Percentiles rank a stretch among this genome's conserved stretches.
Conservation (phyloP, 192 early-diverging fungal genomes). For the Lunasporangiospora selenospora region DNA sequence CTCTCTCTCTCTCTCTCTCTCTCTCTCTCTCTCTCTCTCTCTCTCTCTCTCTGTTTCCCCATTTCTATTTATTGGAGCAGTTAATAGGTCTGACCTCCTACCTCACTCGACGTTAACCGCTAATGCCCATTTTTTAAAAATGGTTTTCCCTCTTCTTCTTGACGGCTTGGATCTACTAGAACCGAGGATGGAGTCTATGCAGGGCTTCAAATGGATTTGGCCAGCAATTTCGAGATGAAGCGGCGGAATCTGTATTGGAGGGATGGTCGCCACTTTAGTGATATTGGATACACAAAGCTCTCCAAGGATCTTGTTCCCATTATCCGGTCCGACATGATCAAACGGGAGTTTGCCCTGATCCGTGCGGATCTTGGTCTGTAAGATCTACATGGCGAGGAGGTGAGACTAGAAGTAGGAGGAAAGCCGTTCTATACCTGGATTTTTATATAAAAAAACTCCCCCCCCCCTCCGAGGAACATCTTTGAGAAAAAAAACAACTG, state of each 20-base stretch:
- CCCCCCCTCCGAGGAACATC: too few species aligned
- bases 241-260: conserved; percentile 46
- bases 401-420: neutral
- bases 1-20: neutral
- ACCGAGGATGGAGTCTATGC: conserved; percentile 26
- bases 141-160: too few species aligned
- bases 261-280: conserved; percentile 45
- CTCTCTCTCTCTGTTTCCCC: too few species aligned
- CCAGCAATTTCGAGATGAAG: conserved; percentile 45
- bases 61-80: too few species aligned
- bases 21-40: too few species aligned
- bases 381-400: neutral
- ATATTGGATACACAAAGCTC: conserved; percentile 41
- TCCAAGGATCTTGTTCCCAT: conserved; percentile 45
- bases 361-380: conserved; percentile 34
- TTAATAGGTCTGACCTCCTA: too few species aligned
- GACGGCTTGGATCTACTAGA: too few species aligned
- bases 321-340: conserved; percentile 45
- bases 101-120: too few species aligned
- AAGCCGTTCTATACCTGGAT: too few species aligned
- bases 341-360: conserved; percentile 45
- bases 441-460: too few species aligned
- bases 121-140: too few species aligned
- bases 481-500: too few species aligned
- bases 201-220: conserved; percentile 37